Percentiles rank a stretch among this genome's conserved stretches.
Evolutionary conservation across 2,329 filamentous ascomycete species (phyloP).

Genomic region (Alternaria triticina): DNA sequence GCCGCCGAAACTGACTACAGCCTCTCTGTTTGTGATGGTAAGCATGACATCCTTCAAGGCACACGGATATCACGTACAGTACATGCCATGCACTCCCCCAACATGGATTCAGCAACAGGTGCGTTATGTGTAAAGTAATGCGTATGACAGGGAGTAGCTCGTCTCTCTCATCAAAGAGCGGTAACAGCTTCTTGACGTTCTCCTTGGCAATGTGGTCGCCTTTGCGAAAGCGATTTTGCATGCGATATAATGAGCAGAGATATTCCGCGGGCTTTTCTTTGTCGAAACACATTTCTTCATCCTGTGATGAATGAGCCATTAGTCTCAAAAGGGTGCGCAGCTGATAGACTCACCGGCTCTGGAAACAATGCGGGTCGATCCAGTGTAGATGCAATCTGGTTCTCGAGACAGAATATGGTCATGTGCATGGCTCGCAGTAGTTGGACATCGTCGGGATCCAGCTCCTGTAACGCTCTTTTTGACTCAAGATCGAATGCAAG

Average conservation of each 20-base stretch:
- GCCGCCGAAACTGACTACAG: constrained; percentile 38
- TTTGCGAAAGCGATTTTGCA: constrained; percentile 46
- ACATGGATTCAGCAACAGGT: constrained; percentile 40
- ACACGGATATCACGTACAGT: constrained; percentile 8
- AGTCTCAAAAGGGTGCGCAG: background rate
- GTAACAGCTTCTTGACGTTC: constrained; percentile 32
- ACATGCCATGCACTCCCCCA: constrained; percentile 43
- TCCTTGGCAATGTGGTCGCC: constrained; percentile 29
- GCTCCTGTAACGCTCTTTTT: constrained; percentile 34
- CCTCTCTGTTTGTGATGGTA: constrained; percentile 29
- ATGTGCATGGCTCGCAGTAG: constrained; percentile 42
- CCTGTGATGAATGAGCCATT: constrained; percentile 23
- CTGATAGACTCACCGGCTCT: constrained; percentile 35
- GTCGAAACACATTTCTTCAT: constrained; percentile 38
- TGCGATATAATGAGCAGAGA: constrained; percentile 43
- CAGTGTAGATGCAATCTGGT: constrained; percentile 43
- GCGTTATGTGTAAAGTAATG: constrained; percentile 40
- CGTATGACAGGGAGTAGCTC: constrained; percentile 37
- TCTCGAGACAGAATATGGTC: constrained; percentile 46
- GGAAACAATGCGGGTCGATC: constrained; percentile 45
- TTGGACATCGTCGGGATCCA: constrained; percentile 24
- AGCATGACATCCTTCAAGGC: background rate
- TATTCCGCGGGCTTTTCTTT: constrained; percentile 36
- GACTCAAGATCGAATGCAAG: constrained; percentile 41
- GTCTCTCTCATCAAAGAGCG: constrained; percentile 31